Conservation (phyloP, 108 stramenopile species). For the Cyclostephanos invisitatus region DNA sequence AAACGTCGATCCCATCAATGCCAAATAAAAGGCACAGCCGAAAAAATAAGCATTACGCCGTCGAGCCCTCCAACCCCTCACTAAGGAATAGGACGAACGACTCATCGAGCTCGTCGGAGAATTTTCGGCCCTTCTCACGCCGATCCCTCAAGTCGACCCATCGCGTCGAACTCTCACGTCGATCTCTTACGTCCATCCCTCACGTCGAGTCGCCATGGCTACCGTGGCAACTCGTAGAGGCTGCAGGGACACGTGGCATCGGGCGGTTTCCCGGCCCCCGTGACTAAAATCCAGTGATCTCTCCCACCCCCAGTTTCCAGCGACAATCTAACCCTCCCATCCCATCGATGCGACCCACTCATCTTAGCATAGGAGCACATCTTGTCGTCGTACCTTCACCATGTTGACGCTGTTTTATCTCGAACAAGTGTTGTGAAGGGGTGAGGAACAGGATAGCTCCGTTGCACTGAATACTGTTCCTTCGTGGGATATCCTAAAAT, state of each 20-base stretch:
- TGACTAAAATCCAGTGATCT: background rate
- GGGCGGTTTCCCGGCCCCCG: background rate
- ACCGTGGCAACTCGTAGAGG: background rate
- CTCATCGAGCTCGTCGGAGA: background rate
- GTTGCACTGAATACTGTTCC: background rate
- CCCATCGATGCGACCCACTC: background rate
- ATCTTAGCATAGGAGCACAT: background rate
- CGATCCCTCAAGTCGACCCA: background rate
- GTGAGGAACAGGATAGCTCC: too few relatives aligned
- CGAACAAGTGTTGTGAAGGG: too few relatives aligned
- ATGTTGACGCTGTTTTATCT: slow-evolving; percentile 3
- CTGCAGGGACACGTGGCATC: background rate
- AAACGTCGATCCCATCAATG: background rate
- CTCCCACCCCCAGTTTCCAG: background rate
- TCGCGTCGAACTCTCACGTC: too few relatives aligned
- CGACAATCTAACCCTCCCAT: background rate
- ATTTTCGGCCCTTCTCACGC: background rate
- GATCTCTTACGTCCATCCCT: background rate
- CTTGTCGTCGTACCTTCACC: slow-evolving; percentile 13
- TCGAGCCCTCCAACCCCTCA: background rate
- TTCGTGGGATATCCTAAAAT: background rate
- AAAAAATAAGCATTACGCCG: background rate
- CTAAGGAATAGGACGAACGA: background rate
- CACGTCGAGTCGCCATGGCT: background rate
- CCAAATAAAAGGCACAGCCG: background rate